Conservation (phyloP, 805 yeast species). For the Ogataea ramenticola region DNA sequence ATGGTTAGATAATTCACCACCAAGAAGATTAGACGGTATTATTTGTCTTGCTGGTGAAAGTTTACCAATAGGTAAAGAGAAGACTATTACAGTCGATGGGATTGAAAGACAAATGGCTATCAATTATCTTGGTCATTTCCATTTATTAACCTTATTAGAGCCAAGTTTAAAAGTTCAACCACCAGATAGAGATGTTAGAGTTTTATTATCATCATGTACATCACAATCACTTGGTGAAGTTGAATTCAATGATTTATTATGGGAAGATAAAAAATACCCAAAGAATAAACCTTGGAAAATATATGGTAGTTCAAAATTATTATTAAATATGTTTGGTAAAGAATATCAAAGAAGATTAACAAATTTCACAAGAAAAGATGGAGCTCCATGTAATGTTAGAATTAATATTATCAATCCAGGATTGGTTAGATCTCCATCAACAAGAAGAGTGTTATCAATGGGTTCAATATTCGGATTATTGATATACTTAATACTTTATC, state of each 20-base stretch:
- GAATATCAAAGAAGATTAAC: constrained; percentile 67
- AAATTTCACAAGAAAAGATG: constrained; percentile 58
- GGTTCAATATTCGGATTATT: constrained; percentile 60
- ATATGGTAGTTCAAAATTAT: constrained; percentile 76
- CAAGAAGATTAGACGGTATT: constrained; percentile 86
- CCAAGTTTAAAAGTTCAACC: constrained; percentile 88
- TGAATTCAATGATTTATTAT: constrained; percentile 55
- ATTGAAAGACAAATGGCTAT: constrained; percentile 79
- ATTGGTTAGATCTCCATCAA: constrained; percentile 78
- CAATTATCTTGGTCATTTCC: constrained; percentile 77
- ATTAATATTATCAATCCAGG: constrained; percentile 87
- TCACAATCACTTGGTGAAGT: constrained; percentile 68
- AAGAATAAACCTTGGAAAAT: constrained; percentile 60
- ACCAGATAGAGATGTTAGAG: constrained; percentile 88
- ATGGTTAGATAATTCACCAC: constrained; percentile 89
- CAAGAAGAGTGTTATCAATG: constrained; percentile 68
- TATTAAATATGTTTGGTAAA: constrained; percentile 66
- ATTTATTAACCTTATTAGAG: constrained; percentile 68
- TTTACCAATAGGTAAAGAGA: constrained; percentile 59
- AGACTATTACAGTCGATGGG: constrained; percentile 72
- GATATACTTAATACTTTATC: constrained; percentile 59
- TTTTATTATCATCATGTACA: constrained; percentile 71
- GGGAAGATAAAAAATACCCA: constrained; percentile 56
- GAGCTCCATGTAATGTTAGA: constrained; percentile 60
- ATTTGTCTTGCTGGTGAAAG: constrained; percentile 82